Conservation (phyloP, 2,329 filamentous ascomycete genomes). For the Diaporthe citri region DNA sequence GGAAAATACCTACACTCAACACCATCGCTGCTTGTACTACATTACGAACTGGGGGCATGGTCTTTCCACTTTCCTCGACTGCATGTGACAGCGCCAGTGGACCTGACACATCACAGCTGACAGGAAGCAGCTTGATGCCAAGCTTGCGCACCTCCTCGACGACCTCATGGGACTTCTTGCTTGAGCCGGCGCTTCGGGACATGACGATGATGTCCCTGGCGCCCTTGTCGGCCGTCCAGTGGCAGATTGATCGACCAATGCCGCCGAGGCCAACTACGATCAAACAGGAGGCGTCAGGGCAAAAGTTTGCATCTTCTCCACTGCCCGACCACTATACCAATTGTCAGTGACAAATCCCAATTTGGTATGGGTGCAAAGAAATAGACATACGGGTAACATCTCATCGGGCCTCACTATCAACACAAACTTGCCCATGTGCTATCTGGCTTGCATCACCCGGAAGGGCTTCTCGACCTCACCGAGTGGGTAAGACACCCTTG, state of each 20-base stretch:
- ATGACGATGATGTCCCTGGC: constrained; percentile 43
- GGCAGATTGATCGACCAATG: constrained; percentile 46
- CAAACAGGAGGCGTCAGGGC: constrained; percentile 45
- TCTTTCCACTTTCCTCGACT: no score
- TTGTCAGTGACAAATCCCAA: no score
- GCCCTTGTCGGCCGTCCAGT: constrained; percentile 46
- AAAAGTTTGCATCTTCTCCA: no score
- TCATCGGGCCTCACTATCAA: no score
- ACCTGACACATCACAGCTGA: no score
- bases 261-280: constrained; percentile 50
- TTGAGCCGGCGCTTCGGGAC: constrained; percentile 11
- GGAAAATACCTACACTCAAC: background rate
- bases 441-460: constrained; percentile 50
- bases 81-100: no score
- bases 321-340: no score
- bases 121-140: no score
- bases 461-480: constrained; percentile 47
- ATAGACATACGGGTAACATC: no score
- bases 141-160: no score
- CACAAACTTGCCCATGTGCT: constrained; percentile 52
- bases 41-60: background rate
- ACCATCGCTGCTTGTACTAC: background rate
- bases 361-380: no score
- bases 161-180: no score
- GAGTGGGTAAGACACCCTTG: constrained; percentile 38